Evolutionary conservation across 2,329 filamentous ascomycete species (phyloP).

Genomic region (Fusarium pseudonygamai): DNA sequence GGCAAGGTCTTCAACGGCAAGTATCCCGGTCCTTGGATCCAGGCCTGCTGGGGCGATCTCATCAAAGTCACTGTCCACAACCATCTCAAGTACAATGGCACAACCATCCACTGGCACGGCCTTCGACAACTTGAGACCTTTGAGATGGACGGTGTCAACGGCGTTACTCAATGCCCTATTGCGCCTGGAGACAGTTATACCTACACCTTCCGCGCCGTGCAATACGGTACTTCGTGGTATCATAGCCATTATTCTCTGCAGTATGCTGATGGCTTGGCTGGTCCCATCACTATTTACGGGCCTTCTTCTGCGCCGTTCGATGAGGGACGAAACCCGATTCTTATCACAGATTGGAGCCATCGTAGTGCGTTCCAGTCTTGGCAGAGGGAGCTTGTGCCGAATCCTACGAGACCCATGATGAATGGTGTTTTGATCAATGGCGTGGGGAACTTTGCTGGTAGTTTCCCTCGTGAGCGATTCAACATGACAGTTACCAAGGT

Average conservation of each 20-base stretch:
- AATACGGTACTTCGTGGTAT: conserved; percentile 33
- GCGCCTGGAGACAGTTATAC: not conserved
- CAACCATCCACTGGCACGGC: not conserved
- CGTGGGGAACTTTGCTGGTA: conserved; percentile 7
- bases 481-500: conserved; percentile 8
- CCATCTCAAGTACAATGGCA: not conserved
- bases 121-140: not conserved
- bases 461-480: conserved; percentile 7
- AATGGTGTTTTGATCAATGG: conserved; percentile 14
- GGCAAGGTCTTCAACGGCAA: conserved; percentile 9
- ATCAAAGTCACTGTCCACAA: not conserved
- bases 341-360: conserved; percentile 11
- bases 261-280: conserved; percentile 32
- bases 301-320: conserved; percentile 5
- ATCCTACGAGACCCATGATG: conserved; percentile 8
- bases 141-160: not conserved
- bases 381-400: conserved; percentile 6
- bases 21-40: not conserved
- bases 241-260: conserved; percentile 35
- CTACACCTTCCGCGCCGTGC: conserved; percentile 20
- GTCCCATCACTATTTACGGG: conserved; percentile 27
- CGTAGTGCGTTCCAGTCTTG: conserved; percentile 3
- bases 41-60: not conserved
- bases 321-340: conserved; percentile 6
- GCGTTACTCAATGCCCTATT: not conserved